phyloP scores from a whole-genome alignment of 768 basidiomycete genomes.

The Gymnopilus junonius region DNA sequence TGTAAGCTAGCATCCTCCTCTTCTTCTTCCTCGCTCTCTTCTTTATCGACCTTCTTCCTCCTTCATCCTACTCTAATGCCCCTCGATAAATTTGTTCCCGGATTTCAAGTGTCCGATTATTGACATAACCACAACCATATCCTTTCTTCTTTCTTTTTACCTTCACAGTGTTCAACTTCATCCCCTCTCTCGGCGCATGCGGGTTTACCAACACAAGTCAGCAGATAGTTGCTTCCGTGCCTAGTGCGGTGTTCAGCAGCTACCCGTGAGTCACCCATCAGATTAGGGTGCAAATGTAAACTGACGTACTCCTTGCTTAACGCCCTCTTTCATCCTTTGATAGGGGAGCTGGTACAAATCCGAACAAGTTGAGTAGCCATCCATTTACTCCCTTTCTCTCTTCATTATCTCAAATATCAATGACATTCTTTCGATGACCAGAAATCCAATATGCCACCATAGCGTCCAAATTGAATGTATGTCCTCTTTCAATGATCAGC shows the following conservation, averaged over 20 bases:
- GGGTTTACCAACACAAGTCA: slow-evolving; percentile 38
- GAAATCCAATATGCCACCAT: slow-evolving; percentile 38
- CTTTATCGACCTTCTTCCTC: background rate
- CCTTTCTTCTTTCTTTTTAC: too few relatives aligned
- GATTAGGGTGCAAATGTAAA: too few relatives aligned
- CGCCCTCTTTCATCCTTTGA: background rate
- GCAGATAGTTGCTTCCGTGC: slow-evolving; percentile 42
- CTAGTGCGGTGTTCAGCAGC: slow-evolving; percentile 32
- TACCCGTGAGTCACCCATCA: slow-evolving; percentile 45
- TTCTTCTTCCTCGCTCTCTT: background rate
- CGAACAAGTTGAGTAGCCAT: slow-evolving; percentile 32
- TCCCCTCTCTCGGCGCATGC: slow-evolving; percentile 42
- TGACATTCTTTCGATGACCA: background rate
- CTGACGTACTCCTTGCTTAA: background rate
- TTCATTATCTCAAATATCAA: background rate
- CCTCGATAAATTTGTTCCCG: too few relatives aligned
- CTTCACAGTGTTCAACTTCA: slow-evolving; percentile 39
- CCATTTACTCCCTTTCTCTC: too few relatives aligned
- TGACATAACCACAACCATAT: too few relatives aligned
- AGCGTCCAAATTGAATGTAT: slow-evolving; percentile 29
- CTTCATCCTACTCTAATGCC: too few relatives aligned
- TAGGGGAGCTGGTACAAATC: slow-evolving; percentile 31
- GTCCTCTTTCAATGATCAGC: slow-evolving; percentile 7
- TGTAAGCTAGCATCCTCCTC: background rate
- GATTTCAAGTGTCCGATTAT: too few relatives aligned